Evolutionary conservation across 108 stramenopile genomes (phyloP), one percentile per base, ranked within the genome.

Genomic region (Ochromonas danica): DNA sequence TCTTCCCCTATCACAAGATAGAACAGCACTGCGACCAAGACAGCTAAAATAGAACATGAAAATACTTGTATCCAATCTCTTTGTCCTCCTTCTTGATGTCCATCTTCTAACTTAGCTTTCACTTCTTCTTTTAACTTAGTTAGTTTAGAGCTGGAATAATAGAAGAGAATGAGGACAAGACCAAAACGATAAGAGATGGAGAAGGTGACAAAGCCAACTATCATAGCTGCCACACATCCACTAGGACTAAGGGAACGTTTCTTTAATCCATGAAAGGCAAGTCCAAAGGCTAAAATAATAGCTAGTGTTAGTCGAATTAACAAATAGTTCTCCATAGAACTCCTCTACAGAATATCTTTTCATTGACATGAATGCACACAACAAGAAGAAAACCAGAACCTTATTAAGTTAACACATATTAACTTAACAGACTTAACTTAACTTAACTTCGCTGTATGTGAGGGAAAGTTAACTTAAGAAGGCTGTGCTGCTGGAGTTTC

Each of bases 11-110:
- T 43, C 28, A 78, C 1, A 1, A 6, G 27, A 30, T 1, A 2
- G 25, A 35, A 36, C 10, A 1, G 1, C 0, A 61, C 42, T 27
- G 75, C 57, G 17, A 71, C 6, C 0, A 71, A 2, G 1, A 43
- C 30, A 1, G 82, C 78, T n/a, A 72, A 1, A 10, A 70, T 38
- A 22, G 71, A 72, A 78, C 79, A 62, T 1, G 78, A 27, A 42
- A 83, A 78, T 33, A 83, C 82, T 70, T 83, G 82, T 14, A 1
- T 65, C 1, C 51, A 61, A 61, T 41, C 42, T 39, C 82, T 78
- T 62, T 71, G 30, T 14, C 79, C 82, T 14, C 61, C 75, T 27
- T 25, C 36, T 0, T 1, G 2, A 38, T 62, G 65, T 31, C 70
- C 79, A 0, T 45, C 79, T 31, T 83, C 82, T 0, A 71, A 33